A percentile compares a stretch with the other conserved stretches of the same genome.
Conservation (phyloP, 2,329 filamentous ascomycete genomes). For the Beauveria brongniartii region DNA sequence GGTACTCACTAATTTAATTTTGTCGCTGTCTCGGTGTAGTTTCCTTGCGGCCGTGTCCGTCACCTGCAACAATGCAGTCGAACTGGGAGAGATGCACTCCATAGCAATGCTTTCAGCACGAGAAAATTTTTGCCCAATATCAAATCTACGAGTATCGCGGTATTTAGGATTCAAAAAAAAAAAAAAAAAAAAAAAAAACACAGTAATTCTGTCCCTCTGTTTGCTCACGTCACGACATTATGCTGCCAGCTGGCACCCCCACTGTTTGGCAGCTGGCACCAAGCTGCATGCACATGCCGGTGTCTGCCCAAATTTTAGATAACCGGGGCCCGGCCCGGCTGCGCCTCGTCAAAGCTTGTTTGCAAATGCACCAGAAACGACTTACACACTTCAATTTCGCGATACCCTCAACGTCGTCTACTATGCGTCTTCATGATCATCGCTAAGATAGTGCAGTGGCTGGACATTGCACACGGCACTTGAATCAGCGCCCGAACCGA, state of each 20-base stretch:
- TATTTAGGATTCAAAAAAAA: not conserved
- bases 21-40: no score
- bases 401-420: not conserved
- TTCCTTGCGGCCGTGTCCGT: no score
- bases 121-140: no score
- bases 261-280: not conserved
- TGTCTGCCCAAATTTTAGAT: not conserved
- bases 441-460: no score
- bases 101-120: no score
- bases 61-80: no score
- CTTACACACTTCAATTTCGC: not conserved
- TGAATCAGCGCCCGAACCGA: not conserved
- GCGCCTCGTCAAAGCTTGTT: slow-evolving; percentile 2
- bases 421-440: not conserved
- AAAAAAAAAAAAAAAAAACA: no score
- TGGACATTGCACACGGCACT: no score
- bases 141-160: no score
- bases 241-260: not conserved
- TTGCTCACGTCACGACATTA: not conserved
- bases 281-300: not conserved
- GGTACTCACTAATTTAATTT: no score
- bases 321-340: not conserved
- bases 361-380: not conserved
- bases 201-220: not conserved
- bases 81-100: no score